Base-by-base conservation (phyloP, 768 basidiomycete species). In the Clitopilus hobsonii region DNA sequence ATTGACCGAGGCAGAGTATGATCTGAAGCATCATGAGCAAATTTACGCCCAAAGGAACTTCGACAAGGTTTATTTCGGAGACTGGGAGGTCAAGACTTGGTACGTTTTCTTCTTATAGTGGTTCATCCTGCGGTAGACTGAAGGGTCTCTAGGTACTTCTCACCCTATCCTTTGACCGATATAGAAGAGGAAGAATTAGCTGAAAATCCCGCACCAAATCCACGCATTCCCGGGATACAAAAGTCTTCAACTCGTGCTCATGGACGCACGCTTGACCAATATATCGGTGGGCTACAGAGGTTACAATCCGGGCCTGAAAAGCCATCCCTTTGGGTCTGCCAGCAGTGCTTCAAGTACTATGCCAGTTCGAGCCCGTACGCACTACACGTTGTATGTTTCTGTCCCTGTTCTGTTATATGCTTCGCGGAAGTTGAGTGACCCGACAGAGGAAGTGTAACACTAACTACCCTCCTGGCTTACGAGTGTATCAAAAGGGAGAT, bases 281-380 rank as follows among this genome's bases (percentile, higher is more conserved):
- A 90, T 16, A 83, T 83, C 0, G 85, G 88, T 27, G 83, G 85
- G 5, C 66, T 88, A 52, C 73, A 75, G 27, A 74, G 83, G 20
- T 71, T 74, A 16, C 71, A 75, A 48, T 67, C 65, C 16, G 77
- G 73, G 3, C 18, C 41, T 11, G 84, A 84, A 58, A 76, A 76
- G 49, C 70, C 82, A 16, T 70, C 74, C 27, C 69, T 95, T 18
- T 94, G 86, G 82, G 91, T 95, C 5, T 96, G 94, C 66, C 89
- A 94, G 61, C 81, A 84, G 57, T 99, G 96, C 73, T 97, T 98
- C 85, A 98, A 97, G 72, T 99, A 99, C 66, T 92, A 94, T 87
- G 75, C 84, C 1, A 87, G 92, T 47, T 81, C 83, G 14, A 69
- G 72, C 1, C 73, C 76, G 20, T 95, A 89, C 84, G 88, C 79